Evolutionary conservation across 805 yeast genomes (phyloP).

Genomic region (Pichia eremophila): DNA sequence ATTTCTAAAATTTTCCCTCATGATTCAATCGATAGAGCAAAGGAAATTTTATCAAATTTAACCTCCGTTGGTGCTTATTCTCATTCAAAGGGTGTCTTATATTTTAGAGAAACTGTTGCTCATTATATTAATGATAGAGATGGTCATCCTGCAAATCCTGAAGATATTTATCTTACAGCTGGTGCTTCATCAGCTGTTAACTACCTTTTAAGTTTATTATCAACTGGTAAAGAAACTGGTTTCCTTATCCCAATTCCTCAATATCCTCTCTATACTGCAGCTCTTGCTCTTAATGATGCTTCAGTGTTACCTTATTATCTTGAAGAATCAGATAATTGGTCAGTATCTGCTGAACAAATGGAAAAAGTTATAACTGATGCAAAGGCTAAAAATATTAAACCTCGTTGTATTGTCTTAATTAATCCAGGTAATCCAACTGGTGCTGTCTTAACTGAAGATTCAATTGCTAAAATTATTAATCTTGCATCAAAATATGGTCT

Average conservation of each 20-base stretch:
- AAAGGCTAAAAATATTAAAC: conserved; percentile 41
- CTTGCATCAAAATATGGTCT: conserved; percentile 81
- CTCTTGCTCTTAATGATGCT: conserved; percentile 75
- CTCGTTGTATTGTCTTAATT: conserved; percentile 81
- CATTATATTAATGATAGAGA: conserved; percentile 73
- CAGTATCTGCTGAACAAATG: conserved; percentile 62
- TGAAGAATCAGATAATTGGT: conserved; percentile 78
- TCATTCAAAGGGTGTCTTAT: conserved; percentile 77
- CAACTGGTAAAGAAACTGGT: conserved; percentile 64
- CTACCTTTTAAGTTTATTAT: conserved; percentile 60
- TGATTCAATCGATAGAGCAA: conserved; percentile 73
- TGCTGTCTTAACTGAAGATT: conserved; percentile 54
- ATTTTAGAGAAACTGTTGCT: conserved; percentile 71
- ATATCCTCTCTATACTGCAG: conserved; percentile 95
- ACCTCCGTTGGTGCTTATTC: conserved; percentile 95
- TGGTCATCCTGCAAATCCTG: conserved; percentile 56
- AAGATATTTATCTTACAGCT: conserved; percentile 73
- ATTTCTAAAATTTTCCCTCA: conserved; percentile 34
- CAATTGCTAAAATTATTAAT: conserved; percentile 61
- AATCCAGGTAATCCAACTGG: conserved; percentile 99
- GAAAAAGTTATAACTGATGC: conserved; percentile 43
- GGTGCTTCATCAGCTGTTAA: conserved; percentile 97
- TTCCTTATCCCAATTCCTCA: conserved; percentile 94
- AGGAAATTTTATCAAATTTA: conserved; percentile 44
- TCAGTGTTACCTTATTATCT: conserved; percentile 80